These are phyloP conservation scores for Phaeomoniella chlamydospora DNA, from an alignment of 2,329 filamentous ascomycete species.

Conservation along the genomic window DNA sequence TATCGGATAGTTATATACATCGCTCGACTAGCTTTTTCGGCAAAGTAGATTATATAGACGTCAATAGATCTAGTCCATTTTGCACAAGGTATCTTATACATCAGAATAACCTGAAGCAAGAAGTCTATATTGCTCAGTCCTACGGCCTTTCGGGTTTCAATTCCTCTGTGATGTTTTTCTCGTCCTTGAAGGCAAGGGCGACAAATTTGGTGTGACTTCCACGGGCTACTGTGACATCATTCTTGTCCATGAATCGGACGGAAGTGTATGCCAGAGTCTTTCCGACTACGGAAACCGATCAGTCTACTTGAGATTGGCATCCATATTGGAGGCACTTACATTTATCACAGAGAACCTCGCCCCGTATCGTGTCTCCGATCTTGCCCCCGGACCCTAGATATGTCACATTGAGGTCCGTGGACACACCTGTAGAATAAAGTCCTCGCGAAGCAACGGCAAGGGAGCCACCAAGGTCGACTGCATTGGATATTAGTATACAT, in stretches of 20 bases:
- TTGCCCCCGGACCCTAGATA: conserved; percentile 50
- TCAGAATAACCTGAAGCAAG: too few species aligned
- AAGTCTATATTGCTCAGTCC: not conserved
- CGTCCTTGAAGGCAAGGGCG: conserved; percentile 45
- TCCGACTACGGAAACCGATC: conserved; percentile 30
- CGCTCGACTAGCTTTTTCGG: too few species aligned
- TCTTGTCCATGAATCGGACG: conserved; percentile 44
- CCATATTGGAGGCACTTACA: conserved; percentile 30
- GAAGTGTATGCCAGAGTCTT: conserved; percentile 52
- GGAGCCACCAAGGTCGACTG: conserved; percentile 51
- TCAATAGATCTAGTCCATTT: too few species aligned
- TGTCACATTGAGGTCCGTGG: conserved; percentile 52
- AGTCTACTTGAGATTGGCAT: not conserved
- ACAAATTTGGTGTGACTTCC: conserved; percentile 56
- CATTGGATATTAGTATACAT: not conserved
- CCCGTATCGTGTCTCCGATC: conserved; percentile 43
- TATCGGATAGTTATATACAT: too few species aligned
- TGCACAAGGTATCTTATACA: too few species aligned
- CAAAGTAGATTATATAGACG: too few species aligned
- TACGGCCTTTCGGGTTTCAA: conserved; percentile 24
- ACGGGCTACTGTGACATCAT: conserved; percentile 45
- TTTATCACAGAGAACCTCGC: conserved; percentile 51
- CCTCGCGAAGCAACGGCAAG: conserved; percentile 51
- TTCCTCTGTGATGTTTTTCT: conserved; percentile 46
- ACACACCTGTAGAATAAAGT: conserved; percentile 51